These are phyloP conservation scores for Panellus pusillus DNA, from an alignment of 768 basidiomycete genomes.

Conservation along the genomic window DNA sequence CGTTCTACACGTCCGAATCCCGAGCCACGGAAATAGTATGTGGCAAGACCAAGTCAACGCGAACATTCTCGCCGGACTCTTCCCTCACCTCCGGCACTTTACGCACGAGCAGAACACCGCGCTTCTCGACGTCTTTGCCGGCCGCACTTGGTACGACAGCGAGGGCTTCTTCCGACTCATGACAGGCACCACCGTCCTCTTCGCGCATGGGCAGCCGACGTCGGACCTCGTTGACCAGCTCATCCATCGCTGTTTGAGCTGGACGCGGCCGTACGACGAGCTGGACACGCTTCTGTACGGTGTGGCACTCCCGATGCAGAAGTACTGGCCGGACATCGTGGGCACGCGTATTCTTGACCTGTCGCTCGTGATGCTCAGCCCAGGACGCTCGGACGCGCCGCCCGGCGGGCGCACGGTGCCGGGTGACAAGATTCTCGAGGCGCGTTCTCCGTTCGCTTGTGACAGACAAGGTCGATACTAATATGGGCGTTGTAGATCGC, in stretches of 20 bases:
- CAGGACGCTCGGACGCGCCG: conserved; percentile 9
- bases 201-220: conserved; percentile 10
- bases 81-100: conserved; percentile 13
- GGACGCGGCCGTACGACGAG: conserved; percentile 8
- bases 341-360: conserved; percentile 12
- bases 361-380: conserved; percentile 8
- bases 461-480: too few species aligned
- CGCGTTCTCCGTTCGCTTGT: background rate
- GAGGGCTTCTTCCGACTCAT: conserved; percentile 7
- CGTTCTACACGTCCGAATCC: conserved; percentile 11
- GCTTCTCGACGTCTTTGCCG: conserved; percentile 14
- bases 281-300: conserved; percentile 8
- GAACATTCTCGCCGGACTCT: conserved; percentile 16
- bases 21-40: background rate
- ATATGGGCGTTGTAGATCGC: conserved; percentile 8
- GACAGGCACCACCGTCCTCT: conserved; percentile 7
- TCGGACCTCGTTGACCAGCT: conserved; percentile 10
- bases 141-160: background rate
- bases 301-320: conserved; percentile 12
- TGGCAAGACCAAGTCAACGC: conserved; percentile 20
- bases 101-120: conserved; percentile 17
- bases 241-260: conserved; percentile 12
- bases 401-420: conserved; percentile 15
- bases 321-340: conserved; percentile 10
- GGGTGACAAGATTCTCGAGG: conserved; percentile 17